Evolutionary conservation across 2,329 filamentous ascomycete genomes (phyloP), one percentile per base, ranked within the genome.

Genomic region (Ceratocystis alfenasii): DNA sequence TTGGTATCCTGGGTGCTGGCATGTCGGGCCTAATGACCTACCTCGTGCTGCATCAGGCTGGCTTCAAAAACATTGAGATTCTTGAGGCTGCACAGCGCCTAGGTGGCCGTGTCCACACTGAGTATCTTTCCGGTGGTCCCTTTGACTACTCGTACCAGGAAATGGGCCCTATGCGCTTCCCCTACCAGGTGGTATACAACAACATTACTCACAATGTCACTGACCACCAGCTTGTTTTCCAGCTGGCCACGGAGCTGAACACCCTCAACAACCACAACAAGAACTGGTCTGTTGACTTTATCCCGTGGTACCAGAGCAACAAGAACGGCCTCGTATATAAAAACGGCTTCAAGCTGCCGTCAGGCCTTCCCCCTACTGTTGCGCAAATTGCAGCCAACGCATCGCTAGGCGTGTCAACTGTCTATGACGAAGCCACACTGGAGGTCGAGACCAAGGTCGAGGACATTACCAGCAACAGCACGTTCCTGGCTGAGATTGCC

Each of bases 81-180:
- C 76, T 85, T 20, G 86, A 88, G 72, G 81, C 83, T 0, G 80
- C 79, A 5, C 73, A 82, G 48, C 78, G 85, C 6, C 78, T 87
- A 15, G 86, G 86, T 17, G 85, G 85, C 2, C 80, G 86, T 22
- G 80, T 88, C 0, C 82, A 83, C 66, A 88, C 85, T 1, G 79
- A 79, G 65, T 87, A 87, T 65, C 78, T 88, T 1, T 79, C 79
- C 2, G 81, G 80, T n/a, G 81, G 77, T 0, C 82, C 83, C 0
- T 79, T 81, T 22, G 78, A 87, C 68, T 87, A 87, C 70, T 83
- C 84, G 22, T 87, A 88, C 72, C 84, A 87, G 70, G 85, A 87
- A 71, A 80, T 79, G 82, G 85, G 85, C 0, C 83, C 84, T 0
- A 87, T 87, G 84, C 76, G 84, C 1, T 83, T 87, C 69, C 85